These are phyloP conservation scores for Phyllosticta paracitricarpa DNA, from an alignment of 2,329 filamentous ascomycete species.

Conservation along the genomic window DNA sequence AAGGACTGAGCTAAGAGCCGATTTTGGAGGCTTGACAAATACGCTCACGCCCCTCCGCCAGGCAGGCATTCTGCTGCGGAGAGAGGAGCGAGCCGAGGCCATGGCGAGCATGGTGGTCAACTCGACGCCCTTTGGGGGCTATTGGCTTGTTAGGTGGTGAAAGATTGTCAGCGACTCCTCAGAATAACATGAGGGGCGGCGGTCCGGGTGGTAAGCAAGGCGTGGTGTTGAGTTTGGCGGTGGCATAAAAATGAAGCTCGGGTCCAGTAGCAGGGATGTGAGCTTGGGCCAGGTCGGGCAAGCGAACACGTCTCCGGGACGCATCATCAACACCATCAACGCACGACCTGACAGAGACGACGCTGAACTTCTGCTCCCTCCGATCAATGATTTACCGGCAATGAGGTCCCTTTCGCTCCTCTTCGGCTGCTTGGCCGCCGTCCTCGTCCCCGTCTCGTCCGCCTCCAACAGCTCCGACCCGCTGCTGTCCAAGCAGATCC, in stretches of 20 bases:
- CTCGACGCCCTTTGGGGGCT: not conserved
- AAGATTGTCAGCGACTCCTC: not conserved
- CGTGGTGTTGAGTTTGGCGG: constrained; percentile 13
- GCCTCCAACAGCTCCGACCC: constrained; percentile 49
- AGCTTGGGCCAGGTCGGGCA: constrained; percentile 15
- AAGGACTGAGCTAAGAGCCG: constrained; percentile 44
- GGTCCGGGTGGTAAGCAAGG: constrained; percentile 12
- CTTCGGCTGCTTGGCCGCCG: constrained; percentile 40
- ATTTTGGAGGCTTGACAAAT: constrained; percentile 12
- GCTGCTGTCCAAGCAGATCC: constrained; percentile 40
- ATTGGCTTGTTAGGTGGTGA: not conserved
- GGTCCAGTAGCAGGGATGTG: constrained; percentile 9
- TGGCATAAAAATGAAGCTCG: not conserved
- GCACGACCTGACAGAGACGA: constrained; percentile 10
- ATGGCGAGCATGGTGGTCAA: constrained; percentile 4
- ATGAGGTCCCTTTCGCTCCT: constrained; percentile 31
- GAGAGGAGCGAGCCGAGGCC: constrained; percentile 2
- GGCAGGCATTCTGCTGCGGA: not conserved
- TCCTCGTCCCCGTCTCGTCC: constrained; percentile 47
- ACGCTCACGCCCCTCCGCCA: constrained; percentile 1
- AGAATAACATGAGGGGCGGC: no score
- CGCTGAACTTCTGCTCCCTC: constrained; percentile 13
- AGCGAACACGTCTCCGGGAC: constrained; percentile 26
- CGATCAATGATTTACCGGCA: constrained; percentile 23
- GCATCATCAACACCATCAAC: constrained; percentile 21